Conservation (phyloP, 2,329 filamentous ascomycete species). For the Diplodia seriata region DNA sequence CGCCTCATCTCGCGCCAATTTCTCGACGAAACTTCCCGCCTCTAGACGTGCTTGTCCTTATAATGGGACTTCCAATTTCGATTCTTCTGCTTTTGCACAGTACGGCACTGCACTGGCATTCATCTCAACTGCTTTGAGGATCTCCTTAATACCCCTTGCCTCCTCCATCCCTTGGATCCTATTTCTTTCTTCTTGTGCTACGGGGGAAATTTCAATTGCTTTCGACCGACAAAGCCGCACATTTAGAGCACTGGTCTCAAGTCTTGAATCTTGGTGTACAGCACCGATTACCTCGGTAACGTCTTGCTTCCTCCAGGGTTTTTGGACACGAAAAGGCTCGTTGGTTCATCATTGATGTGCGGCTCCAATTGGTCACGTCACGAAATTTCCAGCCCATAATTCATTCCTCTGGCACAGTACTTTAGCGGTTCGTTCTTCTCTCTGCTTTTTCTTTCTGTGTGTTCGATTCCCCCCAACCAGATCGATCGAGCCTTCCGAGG, state of each 20-base stretch:
- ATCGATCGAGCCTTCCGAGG: neutral
- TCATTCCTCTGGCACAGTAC: neutral
- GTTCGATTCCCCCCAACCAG: neutral
- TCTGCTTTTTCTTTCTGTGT: neutral
- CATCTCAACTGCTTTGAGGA: conserved; percentile 3
- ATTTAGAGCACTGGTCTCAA: neutral
- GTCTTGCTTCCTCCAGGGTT: neutral
- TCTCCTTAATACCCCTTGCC: conserved; percentile 26
- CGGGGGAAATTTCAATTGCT: neutral
- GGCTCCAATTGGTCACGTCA: neutral
- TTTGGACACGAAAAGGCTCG: neutral
- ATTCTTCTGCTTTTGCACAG: neutral
- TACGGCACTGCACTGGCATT: conserved; percentile 14
- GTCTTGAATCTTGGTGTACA: neutral
- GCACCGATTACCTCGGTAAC: neutral
- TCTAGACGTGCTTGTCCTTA: neutral
- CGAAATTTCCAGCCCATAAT: neutral
- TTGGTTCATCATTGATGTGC: neutral
- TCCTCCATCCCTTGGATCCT: conserved; percentile 15
- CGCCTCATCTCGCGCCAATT: neutral
- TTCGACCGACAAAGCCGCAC: neutral
- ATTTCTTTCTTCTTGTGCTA: neutral
- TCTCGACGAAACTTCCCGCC: neutral
- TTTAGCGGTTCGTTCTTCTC: neutral
- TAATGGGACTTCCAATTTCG: neutral